Conservation (phyloP, 2,329 filamentous ascomycete species). For the Trichoderma sp. region DNA sequence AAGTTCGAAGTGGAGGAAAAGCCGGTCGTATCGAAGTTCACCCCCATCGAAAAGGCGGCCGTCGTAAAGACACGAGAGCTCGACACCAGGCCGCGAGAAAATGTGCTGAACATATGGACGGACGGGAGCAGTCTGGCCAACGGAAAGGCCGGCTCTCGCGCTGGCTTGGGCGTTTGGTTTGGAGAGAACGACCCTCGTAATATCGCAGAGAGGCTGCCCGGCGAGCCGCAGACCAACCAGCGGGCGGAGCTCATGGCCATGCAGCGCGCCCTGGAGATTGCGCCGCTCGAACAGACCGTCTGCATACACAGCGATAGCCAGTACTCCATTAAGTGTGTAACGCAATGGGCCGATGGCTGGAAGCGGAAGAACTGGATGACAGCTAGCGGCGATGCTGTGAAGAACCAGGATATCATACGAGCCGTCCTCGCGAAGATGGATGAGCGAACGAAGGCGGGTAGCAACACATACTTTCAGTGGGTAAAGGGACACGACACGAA, state of each 20-base stretch:
- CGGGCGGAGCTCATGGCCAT: slow-evolving; percentile 93
- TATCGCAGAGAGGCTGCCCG: slow-evolving; percentile 74
- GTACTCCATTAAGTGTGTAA: slow-evolving; percentile 89
- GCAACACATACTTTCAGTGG: slow-evolving; percentile 76
- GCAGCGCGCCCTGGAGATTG: slow-evolving; percentile 76
- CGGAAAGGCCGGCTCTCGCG: slow-evolving; percentile 56
- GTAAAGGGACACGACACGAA: slow-evolving; percentile 81
- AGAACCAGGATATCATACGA: slow-evolving; percentile 84
- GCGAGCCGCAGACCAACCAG: slow-evolving; percentile 85
- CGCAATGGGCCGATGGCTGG: slow-evolving; percentile 81
- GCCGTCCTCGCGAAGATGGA: slow-evolving; percentile 71
- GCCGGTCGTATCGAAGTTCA: slow-evolving; percentile 33
- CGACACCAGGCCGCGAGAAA: slow-evolving; percentile 15
- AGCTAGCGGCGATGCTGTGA: slow-evolving; percentile 68
- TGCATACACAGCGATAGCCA: slow-evolving; percentile 86
- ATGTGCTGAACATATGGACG: slow-evolving; percentile 55
- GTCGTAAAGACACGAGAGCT: slow-evolving; percentile 11
- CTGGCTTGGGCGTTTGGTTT: slow-evolving; percentile 67
- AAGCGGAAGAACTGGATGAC: slow-evolving; percentile 75
- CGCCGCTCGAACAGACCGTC: slow-evolving; percentile 67
- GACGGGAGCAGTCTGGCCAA: slow-evolving; percentile 65
- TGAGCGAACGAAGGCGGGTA: slow-evolving; percentile 62
- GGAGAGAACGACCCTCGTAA: slow-evolving; percentile 60
- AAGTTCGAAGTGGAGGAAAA: slow-evolving; percentile 14
- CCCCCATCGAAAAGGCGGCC: slow-evolving; percentile 33